Evolutionary conservation across 331 rosid species (phyloP).

Genomic region (Telfairia occidentalis): DNA sequence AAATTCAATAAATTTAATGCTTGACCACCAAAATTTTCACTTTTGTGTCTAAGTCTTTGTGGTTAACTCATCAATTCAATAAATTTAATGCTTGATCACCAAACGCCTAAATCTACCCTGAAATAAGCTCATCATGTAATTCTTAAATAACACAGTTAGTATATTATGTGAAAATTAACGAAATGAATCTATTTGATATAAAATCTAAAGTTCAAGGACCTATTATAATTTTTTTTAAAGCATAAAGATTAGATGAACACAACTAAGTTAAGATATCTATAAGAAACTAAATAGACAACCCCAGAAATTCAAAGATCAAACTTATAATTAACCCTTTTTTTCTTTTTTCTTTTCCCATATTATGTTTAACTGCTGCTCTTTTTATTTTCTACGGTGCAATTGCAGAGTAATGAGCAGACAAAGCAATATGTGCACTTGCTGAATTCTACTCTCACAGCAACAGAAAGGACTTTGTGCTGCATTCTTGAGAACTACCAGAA

Average conservation of each 20-base stretch:
- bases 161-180: too few relatives aligned
- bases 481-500: conserved; percentile 88
- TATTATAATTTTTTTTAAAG: not conserved
- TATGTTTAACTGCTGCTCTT: not conserved
- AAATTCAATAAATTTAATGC: not conserved
- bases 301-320: not conserved
- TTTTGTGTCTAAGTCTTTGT: not conserved
- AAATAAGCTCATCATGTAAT: not conserved
- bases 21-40: too few relatives aligned
- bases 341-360: not conserved
- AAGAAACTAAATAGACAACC: not conserved
- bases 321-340: not conserved
- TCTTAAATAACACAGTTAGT: not conserved
- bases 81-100: not conserved
- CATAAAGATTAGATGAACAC: not conserved
- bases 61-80: not conserved
- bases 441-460: conserved; percentile 93
- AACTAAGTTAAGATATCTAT: not conserved
- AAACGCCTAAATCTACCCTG: not conserved
- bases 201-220: not conserved
- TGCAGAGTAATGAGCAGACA: conserved; percentile 70
- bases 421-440: conserved; percentile 79
- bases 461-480: conserved; percentile 91
- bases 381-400: not conserved
- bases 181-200: not conserved